Conservation (phyloP, 345 rosid genomes). For the Xanthoceras sorbifolium region DNA sequence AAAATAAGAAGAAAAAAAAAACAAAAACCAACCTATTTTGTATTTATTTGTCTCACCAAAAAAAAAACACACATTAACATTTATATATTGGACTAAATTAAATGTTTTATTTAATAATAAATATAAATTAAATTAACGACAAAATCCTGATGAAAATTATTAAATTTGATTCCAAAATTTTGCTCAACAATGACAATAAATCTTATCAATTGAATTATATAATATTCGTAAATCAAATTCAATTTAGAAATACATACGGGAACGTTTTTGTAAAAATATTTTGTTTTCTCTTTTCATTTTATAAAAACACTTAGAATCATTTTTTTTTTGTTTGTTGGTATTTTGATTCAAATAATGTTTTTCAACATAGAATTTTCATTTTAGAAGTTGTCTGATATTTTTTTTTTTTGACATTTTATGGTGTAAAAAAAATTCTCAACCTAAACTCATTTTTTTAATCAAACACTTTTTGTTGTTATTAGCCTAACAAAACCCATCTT, state of each 20-base stretch:
- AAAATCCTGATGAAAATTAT: too few relatives aligned
- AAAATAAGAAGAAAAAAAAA: neutral
- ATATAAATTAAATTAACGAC: too few relatives aligned
- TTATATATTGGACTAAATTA: too few relatives aligned
- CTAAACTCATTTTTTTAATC: neutral
- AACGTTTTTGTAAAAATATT: too few relatives aligned
- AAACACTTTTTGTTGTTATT: slow-evolving; percentile 24
- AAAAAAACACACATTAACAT: neutral
- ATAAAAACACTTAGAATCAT: neutral
- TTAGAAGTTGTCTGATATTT: neutral
- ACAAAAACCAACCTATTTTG: neutral
- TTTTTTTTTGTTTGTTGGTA: neutral
- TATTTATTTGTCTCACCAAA: neutral
- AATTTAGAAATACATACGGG: too few relatives aligned
- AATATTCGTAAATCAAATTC: too few relatives aligned
- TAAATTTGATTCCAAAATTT: too few relatives aligned
- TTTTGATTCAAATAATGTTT: neutral
- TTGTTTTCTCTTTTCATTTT: too few relatives aligned
- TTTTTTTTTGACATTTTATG: neutral
- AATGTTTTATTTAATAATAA: too few relatives aligned
- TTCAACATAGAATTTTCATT: neutral
- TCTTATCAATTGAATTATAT: too few relatives aligned
- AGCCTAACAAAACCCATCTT: slow-evolving; percentile 11
- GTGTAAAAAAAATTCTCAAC: neutral
- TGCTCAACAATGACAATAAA: too few relatives aligned